Percentiles rank a stretch among this genome's conserved stretches.
These are phyloP conservation scores for Clausena lansium DNA, from an alignment of 345 rosid genomes.

Conservation along the genomic window DNA sequence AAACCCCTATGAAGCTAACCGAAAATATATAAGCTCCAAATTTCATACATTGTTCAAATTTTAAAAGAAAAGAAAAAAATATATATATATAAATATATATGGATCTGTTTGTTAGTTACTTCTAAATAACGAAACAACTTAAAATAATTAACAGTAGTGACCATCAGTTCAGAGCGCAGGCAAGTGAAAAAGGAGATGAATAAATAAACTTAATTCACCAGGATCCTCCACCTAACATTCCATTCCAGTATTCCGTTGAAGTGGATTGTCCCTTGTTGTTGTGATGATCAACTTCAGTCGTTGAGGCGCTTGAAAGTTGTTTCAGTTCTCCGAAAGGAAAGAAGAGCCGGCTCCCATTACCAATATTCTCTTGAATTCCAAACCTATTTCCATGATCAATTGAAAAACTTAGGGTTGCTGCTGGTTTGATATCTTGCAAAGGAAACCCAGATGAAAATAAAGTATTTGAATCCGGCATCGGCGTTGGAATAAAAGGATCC, in stretches of 20 bases:
- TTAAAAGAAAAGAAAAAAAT: background rate
- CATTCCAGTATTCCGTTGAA: slow-evolving; percentile 50
- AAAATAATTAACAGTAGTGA: slow-evolving; percentile 25
- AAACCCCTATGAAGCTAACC: slow-evolving; percentile 22
- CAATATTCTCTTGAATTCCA: slow-evolving; percentile 30
- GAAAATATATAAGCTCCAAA: slow-evolving; percentile 15
- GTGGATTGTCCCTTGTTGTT: slow-evolving; percentile 38
- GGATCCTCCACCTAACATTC: slow-evolving; percentile 43
- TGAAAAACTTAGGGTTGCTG: slow-evolving; percentile 40
- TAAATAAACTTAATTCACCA: slow-evolving; percentile 18
- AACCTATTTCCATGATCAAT: slow-evolving; percentile 39
- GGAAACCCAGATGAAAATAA: slow-evolving; percentile 36
- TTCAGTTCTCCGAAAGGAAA: slow-evolving; percentile 47
- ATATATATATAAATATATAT: background rate
- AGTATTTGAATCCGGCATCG: slow-evolving; percentile 34
- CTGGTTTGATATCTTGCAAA: slow-evolving; percentile 39
- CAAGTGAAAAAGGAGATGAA: background rate
- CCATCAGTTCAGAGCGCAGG: slow-evolving; percentile 24
- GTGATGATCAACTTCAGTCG: slow-evolving; percentile 31
- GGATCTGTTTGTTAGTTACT: slow-evolving; percentile 31
- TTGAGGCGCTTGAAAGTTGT: slow-evolving; percentile 24
- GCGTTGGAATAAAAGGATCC: slow-evolving; percentile 34
- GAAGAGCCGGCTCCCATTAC: slow-evolving; percentile 32
- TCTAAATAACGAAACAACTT: too few relatives aligned
- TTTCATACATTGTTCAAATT: slow-evolving; percentile 15